A percentile compares a stretch with the other conserved stretches of the same genome.
Conservation (phyloP, 1,139 yeast genomes). For the Hemisphaericaspora lyxosophila region DNA sequence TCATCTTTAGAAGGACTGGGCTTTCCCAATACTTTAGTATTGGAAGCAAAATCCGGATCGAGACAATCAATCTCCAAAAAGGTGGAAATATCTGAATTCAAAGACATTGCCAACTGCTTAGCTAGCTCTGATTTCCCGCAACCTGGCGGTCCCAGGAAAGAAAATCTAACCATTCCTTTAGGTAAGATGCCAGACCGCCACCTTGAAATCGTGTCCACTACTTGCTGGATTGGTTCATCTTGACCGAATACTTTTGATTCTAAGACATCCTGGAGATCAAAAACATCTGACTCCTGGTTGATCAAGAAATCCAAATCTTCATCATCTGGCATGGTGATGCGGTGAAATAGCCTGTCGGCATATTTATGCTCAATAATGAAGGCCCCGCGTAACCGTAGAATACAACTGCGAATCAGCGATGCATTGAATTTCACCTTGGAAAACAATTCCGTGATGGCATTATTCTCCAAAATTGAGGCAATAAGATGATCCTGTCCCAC, state of each 20-base stretch:
- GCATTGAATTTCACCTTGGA: background rate
- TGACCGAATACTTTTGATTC: background rate
- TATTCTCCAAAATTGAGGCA: background rate
- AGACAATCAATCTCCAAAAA: constrained; percentile 1
- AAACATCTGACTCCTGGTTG: background rate
- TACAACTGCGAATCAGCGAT: background rate
- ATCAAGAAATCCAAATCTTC: background rate
- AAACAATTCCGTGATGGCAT: background rate
- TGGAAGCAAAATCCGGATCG: background rate
- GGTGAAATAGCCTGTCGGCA: background rate
- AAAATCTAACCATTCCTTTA: background rate
- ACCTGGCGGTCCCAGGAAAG: background rate
- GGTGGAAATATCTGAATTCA: background rate
- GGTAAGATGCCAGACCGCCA: background rate
- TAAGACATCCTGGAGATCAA: background rate
- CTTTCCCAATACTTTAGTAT: background rate
- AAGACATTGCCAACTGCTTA: background rate
- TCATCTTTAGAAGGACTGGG: background rate
- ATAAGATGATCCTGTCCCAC: constrained; percentile 2
- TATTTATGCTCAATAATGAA: background rate
- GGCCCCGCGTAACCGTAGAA: background rate
- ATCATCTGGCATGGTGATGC: background rate
- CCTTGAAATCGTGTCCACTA: background rate
- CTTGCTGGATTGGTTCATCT: background rate
- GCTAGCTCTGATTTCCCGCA: constrained; percentile 1